Base-by-base conservation (phyloP, 202 grass and related monocot genomes). In the Schoenoplectus triqueter region DNA sequence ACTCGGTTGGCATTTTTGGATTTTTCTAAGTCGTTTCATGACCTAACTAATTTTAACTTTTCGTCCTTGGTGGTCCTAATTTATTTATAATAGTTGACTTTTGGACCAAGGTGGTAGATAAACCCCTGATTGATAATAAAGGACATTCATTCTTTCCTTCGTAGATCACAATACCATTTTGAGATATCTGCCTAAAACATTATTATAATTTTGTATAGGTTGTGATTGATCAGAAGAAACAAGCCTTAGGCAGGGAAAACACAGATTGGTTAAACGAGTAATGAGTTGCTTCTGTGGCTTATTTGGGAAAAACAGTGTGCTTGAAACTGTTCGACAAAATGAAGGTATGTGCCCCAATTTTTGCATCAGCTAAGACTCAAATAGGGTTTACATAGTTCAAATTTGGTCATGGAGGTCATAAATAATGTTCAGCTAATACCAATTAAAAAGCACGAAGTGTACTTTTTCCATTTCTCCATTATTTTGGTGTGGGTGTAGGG, bases 201-300 rank as follows among this genome's bases (percentile, higher is more conserved):
- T 60, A n/a, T 79, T 42, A 60, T 31, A 31, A 31, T 44, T 61
- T 56, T 79, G 18, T 79, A 61, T 45, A 61, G 75, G 22, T 42
- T 61, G 54, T 42, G 19, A 78, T 78, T 60, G 51, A 42, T 44
- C 74, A 17, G 54, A n/a, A 2, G 3, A 41, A 17, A 44, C 74
- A 60, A 60, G 54, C 14, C 1, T 18, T 17, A 41, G 22, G 50
- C 20, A 7, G 46, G 14, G 13, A 44, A 44, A 18, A 10, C 14
- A 40, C 73, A 41, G 22, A 79, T 79, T 61, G 31, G 75, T 79
- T 61, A 79, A 78, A 31, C 31, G 48, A 68, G 73, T 72, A 66
- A 88, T 88, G 87, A 81, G 65, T 81, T 88, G 87, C 55, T 85
- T 88, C n/a, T 88, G 74, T 22, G 77, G 67, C 57, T 72, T 88